Conservation (phyloP, 352 stramenopile species). For the Chrysophaeum taylorii region DNA sequence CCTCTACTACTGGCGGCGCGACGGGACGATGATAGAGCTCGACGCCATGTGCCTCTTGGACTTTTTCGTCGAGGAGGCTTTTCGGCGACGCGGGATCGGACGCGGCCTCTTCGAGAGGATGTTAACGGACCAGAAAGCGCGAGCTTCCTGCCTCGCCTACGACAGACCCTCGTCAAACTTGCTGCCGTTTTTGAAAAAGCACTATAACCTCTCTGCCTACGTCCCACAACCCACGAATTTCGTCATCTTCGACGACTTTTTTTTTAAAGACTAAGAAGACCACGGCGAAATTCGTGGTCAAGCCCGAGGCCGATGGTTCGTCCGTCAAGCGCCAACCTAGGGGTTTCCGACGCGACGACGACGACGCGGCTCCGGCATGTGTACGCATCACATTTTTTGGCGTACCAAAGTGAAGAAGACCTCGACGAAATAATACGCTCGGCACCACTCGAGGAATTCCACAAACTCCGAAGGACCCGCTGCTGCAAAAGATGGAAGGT, state of each 20-base stretch:
- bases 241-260: slow-evolving; percentile 62
- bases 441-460: no score
- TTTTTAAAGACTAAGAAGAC: no score
- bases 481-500: no score
- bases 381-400: no score
- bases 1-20: slow-evolving; percentile 3
- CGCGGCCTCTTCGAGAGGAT: slow-evolving; percentile 50
- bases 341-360: no score
- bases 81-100: slow-evolving; percentile 52
- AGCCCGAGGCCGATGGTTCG: no score
- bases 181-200: slow-evolving; percentile 59
- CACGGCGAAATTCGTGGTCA: no score
- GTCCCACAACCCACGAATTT: slow-evolving; percentile 66
- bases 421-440: no score
- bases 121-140: slow-evolving; percentile 30
- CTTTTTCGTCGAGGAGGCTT: slow-evolving; percentile 52
- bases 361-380: no score
- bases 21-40: background rate
- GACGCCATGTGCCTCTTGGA: slow-evolving; percentile 57
- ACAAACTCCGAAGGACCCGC: no score
- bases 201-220: slow-evolving; percentile 42
- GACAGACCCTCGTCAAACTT: slow-evolving; percentile 64
- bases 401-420: no score
- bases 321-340: no score
- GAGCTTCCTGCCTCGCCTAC: slow-evolving; percentile 44